Evolutionary conservation across 2,329 filamentous ascomycete genomes (phyloP).

Genomic region (Teratosphaeria nubilosa): DNA sequence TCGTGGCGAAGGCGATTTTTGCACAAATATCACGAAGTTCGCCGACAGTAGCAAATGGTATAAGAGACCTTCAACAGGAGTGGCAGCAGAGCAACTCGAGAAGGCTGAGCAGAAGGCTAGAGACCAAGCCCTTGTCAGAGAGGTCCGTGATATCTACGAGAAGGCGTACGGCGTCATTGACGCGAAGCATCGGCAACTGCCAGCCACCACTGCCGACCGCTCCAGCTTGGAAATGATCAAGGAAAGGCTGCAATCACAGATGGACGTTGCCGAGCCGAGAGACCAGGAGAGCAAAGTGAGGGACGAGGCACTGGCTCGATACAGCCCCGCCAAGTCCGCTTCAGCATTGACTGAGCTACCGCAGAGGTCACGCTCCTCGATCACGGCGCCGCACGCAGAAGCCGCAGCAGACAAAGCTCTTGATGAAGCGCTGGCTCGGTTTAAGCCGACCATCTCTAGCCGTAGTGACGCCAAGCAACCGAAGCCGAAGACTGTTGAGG

Average conservation of each 20-base stretch:
- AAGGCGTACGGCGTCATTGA: slow-evolving; percentile 31
- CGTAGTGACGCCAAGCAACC: background rate
- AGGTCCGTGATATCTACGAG: slow-evolving; percentile 35
- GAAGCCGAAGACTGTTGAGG: background rate
- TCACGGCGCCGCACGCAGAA: background rate
- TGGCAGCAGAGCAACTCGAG: slow-evolving; percentile 2
- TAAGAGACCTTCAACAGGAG: slow-evolving; percentile 15
- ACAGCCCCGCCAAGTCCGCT: background rate
- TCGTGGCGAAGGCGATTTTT: slow-evolving; percentile 30
- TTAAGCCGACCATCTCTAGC: background rate
- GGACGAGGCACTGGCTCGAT: background rate
- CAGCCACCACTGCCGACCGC: background rate
- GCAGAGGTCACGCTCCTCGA: background rate
- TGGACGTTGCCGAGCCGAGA: background rate
- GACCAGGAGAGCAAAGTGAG: background rate
- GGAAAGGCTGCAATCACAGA: background rate
- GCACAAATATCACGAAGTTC: slow-evolving; percentile 26
- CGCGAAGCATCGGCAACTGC: slow-evolving; percentile 16
- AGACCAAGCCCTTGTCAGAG: slow-evolving; percentile 26
- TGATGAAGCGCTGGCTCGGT: background rate
- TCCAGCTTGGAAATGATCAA: background rate
- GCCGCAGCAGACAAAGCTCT: background rate
- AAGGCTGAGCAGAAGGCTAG: slow-evolving; percentile 14
- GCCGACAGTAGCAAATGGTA: slow-evolving; percentile 26
- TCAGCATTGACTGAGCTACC: background rate